A percentile compares a stretch with the other conserved stretches of the same genome.
Conservation (phyloP, 2,329 filamentous ascomycete genomes). For the Aspergillus spinulosporus region DNA sequence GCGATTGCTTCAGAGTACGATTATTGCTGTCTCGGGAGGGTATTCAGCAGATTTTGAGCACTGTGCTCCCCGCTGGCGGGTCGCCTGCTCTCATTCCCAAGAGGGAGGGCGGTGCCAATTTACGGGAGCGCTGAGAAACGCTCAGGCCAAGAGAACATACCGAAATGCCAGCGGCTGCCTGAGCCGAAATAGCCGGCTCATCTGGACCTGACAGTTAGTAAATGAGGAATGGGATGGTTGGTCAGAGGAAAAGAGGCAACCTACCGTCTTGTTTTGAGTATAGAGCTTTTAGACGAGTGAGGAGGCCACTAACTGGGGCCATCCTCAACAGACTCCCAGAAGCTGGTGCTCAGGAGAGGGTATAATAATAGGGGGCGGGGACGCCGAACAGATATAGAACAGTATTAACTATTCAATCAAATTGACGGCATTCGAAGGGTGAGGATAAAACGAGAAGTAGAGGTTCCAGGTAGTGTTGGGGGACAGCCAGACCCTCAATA, state of each 20-base stretch:
- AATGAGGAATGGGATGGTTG: background rate
- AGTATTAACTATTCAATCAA: background rate
- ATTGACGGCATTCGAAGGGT: background rate
- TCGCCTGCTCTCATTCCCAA: background rate
- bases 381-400: background rate
- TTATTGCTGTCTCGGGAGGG: background rate
- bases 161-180: conserved; percentile 40
- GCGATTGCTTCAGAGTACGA: background rate
- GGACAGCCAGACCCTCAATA: background rate
- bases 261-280: conserved; percentile 36
- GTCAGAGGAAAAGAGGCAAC: conserved; percentile 3
- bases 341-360: background rate
- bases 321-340: conserved; percentile 21
- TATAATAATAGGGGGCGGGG: background rate
- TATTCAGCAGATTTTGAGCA: background rate
- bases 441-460: conserved; percentile 7
- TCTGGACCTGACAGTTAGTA: conserved; percentile 27
- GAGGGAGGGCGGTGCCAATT: conserved; percentile 15
- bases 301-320: conserved; percentile 34
- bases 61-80: background rate
- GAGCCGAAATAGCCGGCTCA: conserved; percentile 39
- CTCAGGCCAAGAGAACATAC: conserved; percentile 31
- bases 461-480: conserved; percentile 2
- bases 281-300: conserved; percentile 35
- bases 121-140: conserved; percentile 15